phyloP scores from a whole-genome alignment of 257 asterid species.

The Cinchona pubescens region DNA sequence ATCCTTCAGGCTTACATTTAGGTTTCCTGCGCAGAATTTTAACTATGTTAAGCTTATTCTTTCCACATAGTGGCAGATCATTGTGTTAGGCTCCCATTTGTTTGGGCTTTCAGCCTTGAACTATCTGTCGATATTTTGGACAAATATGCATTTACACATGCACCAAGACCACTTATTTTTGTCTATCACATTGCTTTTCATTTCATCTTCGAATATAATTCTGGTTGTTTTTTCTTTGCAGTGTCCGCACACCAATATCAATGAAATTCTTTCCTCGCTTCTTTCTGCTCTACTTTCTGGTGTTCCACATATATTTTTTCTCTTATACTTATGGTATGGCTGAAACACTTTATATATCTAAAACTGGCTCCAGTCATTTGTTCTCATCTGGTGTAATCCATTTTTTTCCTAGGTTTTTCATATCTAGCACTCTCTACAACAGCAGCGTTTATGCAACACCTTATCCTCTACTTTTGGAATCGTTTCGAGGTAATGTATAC shows the following conservation, averaged over 20 bases:
- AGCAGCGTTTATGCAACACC: conserved; percentile 98
- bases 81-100: background rate
- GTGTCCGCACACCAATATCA: conserved; percentile 97
- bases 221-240: conserved; percentile 44
- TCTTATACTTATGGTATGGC: conserved; percentile 83
- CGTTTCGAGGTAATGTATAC: conserved; percentile 75
- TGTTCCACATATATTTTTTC: conserved; percentile 93
- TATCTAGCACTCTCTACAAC: conserved; percentile 95
- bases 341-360: background rate
- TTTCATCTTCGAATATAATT: background rate
- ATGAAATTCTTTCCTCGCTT: conserved; percentile 99
- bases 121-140: background rate
- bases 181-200: background rate
- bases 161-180: background rate
- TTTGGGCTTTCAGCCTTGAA: background rate
- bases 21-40: background rate
- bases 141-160: background rate
- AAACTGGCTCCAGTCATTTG: background rate
- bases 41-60: background rate
- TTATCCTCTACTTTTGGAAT: conserved; percentile 94
- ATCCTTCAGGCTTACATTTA: background rate
- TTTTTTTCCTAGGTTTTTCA: conserved; percentile 67
- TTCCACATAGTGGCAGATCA: background rate
- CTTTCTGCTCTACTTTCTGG: conserved; percentile 94
- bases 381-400: background rate